Evolutionary conservation across 2,329 filamentous ascomycete species (phyloP), one percentile per base, ranked within the genome.

Genomic region (Colletotrichum noveboracense): DNA sequence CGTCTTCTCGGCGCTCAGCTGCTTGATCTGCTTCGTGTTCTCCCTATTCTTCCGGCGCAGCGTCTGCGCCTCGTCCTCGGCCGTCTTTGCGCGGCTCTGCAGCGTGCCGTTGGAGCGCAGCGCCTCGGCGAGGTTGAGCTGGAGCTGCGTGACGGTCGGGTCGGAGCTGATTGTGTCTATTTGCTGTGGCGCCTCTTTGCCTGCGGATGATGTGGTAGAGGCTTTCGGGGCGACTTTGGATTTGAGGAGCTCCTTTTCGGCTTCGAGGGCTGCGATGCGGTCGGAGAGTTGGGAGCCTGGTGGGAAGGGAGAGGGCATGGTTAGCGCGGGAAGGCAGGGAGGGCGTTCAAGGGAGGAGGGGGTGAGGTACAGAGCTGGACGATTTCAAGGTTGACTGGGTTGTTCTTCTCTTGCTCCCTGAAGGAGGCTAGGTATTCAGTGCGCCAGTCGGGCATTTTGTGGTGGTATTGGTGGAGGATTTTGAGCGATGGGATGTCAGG

Each of bases 391-490:
- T 91, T 91, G 76, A 92, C 87, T 7, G 89, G 88, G 78, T 87
- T 89, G 74, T 95, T 94, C 77, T 92, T 90, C 81, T 92, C 90
- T 80, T 95, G 94, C 80, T 94, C 93, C 79, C 92, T 90, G 78
- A 98, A 89, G 78, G 94, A 93, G 77, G 91, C 88, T 77, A 95
- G 88, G 84, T 98, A 98, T 81, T 97, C 94, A 79, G 94, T 92
- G 81, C 93, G 91, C 94, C 96, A 97, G 87, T 91, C 91, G 12
- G 91, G 89, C 89, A 91, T 91, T 74, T 61, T 61, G 58, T 34
- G 32, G 43, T 38, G 13, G 10, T 16, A 4, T 5, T n/a, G n/a
- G 24, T 7, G 10, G n/a, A 6, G 21, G 16, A 13, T 4, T 24
- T 28, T 10, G 7, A 18, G n/a, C 3, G 26, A 21, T 28, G 30